Evolutionary conservation across 2,329 filamentous ascomycete species (phyloP).

Genomic region (Exophiala spinifera): DNA sequence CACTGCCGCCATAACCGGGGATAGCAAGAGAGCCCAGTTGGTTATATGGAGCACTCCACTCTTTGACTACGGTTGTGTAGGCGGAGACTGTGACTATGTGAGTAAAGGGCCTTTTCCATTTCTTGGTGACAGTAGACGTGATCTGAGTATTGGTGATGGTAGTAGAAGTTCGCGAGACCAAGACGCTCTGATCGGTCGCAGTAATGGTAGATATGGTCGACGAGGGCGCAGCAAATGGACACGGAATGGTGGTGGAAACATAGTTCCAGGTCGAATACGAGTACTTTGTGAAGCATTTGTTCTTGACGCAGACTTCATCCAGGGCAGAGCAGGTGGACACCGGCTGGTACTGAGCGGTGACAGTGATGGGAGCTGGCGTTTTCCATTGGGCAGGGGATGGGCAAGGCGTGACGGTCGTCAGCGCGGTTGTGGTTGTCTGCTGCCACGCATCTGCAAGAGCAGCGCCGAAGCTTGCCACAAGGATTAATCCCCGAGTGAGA

Average conservation of each 20-base stretch:
- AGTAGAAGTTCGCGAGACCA: neutral
- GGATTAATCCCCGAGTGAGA: too few relatives aligned
- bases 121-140: neutral
- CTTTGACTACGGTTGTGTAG: conserved; percentile 7
- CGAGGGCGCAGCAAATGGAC: neutral
- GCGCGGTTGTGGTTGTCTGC: neutral
- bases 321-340: conserved; percentile 5
- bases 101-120: neutral
- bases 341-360: conserved; percentile 2
- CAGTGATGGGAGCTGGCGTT: neutral
- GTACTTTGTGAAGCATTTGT: conserved; percentile 2
- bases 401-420: neutral
- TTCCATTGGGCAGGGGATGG: neutral
- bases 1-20: conserved; percentile 5
- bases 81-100: neutral
- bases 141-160: conserved; percentile 6
- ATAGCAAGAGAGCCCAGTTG: conserved; percentile 7
- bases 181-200: conserved; percentile 2
- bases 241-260: conserved; percentile 10
- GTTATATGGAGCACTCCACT: conserved; percentile 8
- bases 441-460: too few relatives aligned
- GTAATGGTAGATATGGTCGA: conserved; percentile 2
- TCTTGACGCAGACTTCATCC: neutral
- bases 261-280: conserved; percentile 2
- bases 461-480: too few relatives aligned